Evolutionary conservation across 2,329 filamentous ascomycete species (phyloP).

Genomic region (Coleophoma crateriformis): DNA sequence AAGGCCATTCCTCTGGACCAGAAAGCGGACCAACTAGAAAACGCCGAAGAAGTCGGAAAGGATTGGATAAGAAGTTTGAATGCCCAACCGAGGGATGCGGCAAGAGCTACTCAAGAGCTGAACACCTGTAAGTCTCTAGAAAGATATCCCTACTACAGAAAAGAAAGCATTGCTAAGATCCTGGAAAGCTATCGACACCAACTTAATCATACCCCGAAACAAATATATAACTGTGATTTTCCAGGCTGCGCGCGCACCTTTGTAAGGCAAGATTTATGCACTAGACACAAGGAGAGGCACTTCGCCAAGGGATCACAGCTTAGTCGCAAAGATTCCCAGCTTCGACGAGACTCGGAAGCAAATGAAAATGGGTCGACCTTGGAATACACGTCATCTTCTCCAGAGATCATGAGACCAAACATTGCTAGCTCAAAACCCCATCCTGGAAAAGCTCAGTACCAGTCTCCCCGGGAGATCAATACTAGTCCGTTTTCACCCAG

Average conservation of each 20-base stretch:
- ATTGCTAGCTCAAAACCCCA: conserved; percentile 17
- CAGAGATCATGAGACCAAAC: conserved; percentile 22
- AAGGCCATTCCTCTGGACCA: conserved; percentile 24
- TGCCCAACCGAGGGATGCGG: conserved; percentile 84
- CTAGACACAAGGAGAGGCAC: conserved; percentile 77
- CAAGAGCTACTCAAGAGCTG: conserved; percentile 93
- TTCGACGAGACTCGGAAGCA: conserved; percentile 35
- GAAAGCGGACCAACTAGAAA: conserved; percentile 35
- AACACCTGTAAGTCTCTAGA: conserved; percentile 69
- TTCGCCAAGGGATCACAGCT: conserved; percentile 73
- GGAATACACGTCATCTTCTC: conserved; percentile 5
- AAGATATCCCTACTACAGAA: neutral
- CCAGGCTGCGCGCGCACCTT: conserved; percentile 87
- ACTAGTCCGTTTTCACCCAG: conserved; percentile 22
- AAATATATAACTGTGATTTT: conserved; percentile 91
- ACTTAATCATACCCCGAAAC: conserved; percentile 91
- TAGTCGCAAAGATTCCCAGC: conserved; percentile 65
- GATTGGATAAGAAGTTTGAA: conserved; percentile 74
- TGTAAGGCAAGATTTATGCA: conserved; percentile 87
- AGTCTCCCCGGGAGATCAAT: conserved; percentile 23
- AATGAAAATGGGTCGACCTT: conserved; percentile 14
- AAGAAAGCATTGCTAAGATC: conserved; percentile 3
- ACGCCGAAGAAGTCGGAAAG: conserved; percentile 68
- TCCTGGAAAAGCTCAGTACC: conserved; percentile 22
- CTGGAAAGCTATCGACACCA: conserved; percentile 71